phyloP scores from a whole-genome alignment of 2,329 filamentous ascomycete genomes.

The Apiospora pterosperma region DNA sequence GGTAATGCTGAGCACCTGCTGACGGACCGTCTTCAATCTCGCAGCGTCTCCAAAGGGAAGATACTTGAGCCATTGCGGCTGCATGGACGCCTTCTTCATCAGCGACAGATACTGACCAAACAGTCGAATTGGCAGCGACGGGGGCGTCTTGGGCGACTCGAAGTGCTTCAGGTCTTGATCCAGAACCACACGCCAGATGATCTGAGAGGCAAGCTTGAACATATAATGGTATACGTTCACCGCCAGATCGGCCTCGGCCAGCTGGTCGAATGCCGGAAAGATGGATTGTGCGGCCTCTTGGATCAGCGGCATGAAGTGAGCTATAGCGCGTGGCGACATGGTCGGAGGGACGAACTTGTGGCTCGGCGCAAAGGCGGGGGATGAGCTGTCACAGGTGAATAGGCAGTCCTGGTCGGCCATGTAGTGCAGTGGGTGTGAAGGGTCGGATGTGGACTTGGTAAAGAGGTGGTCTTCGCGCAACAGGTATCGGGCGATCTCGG shows the following conservation, averaged over 20 bases:
- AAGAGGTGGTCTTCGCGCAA: slow-evolving; percentile 30
- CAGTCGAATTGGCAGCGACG: not conserved
- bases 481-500: slow-evolving; percentile 21
- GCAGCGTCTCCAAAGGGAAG: slow-evolving; percentile 17
- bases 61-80: not conserved
- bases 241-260: not conserved
- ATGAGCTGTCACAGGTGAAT: not conserved
- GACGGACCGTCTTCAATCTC: no score
- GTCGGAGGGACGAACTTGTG: not conserved
- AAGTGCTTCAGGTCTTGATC: slow-evolving; percentile 7
- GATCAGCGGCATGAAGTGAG: not conserved
- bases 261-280: not conserved
- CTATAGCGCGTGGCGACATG: not conserved
- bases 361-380: not conserved
- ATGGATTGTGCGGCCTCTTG: not conserved
- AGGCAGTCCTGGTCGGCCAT: not conserved
- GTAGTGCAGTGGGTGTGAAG: not conserved
- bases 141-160: not conserved
- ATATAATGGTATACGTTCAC: slow-evolving; percentile 8
- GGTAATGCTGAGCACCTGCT: no score
- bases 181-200: slow-evolving; percentile 6
- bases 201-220: slow-evolving; percentile 6
- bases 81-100: slow-evolving; percentile 8
- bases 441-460: slow-evolving; percentile 26
- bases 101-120: slow-evolving; percentile 7